Base-by-base conservation (phyloP, 108 stramenopile genomes). In the Pseudonitzschia multiseries region DNA sequence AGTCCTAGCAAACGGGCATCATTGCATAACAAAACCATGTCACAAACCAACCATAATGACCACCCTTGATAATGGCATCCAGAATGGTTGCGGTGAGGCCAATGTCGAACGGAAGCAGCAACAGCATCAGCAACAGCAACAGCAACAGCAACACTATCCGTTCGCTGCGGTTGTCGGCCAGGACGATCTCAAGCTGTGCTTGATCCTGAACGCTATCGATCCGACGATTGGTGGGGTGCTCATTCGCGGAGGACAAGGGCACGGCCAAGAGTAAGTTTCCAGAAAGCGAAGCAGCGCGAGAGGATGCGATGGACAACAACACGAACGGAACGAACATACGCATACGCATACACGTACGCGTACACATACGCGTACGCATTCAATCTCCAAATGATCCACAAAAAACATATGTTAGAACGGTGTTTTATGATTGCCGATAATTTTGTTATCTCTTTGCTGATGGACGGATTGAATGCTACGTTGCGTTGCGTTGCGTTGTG, bases 121-220 rank as follows among this genome's bases (percentile, higher is more conserved):
- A 6, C 36, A 2, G 6, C 36, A 36, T 5, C 36, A 36, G 36
- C 36, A 36, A 48, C 18, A 10, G 13, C 46, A 14, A 48, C 46
- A 18, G 46, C 1, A 18, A 48, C 54, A 22, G 24, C 2, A 56
- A 20, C 31, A n/a, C 0, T 62, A 33, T 48, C 78, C 78, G 26
- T 79, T 79, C 66, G 31, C 78, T 15, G 78, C 72, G 0, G 66
- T 79, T 50, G 62, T 79, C 4, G 76, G 76, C n/a, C 76, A 77
- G 27, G 76, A 77, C 8, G 76, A 77, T 14, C 50, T 77, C 18
- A 77, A 77, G 32, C n/a, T 33, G 36, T 48, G 52, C 26, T 32
- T 77, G 14, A 27, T 57, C 8, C 24, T 77, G 14, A 31, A 32
- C 44, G 74, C 50, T 6, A 75, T 75, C 40, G 74, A 75, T 31